phyloP scores from a whole-genome alignment of 23 red algal species.

The Gracilariopsis chorda region DNA sequence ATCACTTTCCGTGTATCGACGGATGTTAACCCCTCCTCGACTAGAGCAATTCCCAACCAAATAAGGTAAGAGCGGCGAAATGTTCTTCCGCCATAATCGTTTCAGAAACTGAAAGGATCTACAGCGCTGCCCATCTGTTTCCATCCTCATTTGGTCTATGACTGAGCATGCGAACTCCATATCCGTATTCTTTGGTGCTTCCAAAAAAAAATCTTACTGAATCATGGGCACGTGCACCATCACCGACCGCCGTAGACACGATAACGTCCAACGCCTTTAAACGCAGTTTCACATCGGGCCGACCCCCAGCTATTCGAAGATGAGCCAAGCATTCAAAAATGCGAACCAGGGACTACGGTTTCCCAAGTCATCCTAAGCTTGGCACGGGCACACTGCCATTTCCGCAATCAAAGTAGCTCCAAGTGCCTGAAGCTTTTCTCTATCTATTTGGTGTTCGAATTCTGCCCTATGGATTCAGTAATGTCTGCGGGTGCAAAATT shows the following conservation, averaged over 20 bases:
- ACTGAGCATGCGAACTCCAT: constrained; percentile 8
- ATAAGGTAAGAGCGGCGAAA: background rate
- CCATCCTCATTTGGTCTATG: constrained; percentile 20
- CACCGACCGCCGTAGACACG: constrained; percentile 11
- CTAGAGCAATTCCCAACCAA: constrained; percentile 17
- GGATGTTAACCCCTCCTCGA: constrained; percentile 35
- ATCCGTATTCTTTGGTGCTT: constrained; percentile 27
- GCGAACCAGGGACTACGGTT: constrained; percentile 11
- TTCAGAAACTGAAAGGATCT: constrained; percentile 23
- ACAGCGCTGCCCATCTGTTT: background rate
- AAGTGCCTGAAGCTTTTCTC: background rate
- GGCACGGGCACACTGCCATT: constrained; percentile 14
- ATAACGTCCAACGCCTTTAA: constrained; percentile 19
- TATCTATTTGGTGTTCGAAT: too few species aligned
- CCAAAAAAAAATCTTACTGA: background rate
- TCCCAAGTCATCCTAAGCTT: constrained; percentile 1
- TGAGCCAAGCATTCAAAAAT: constrained; percentile 48
- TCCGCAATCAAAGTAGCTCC: constrained; percentile 43
- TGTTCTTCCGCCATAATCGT: constrained; percentile 27
- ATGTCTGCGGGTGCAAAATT: too few species aligned
- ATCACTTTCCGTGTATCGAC: constrained; percentile 30
- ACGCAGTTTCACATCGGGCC: background rate
- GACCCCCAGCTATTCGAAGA: background rate
- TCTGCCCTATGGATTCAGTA: too few species aligned
- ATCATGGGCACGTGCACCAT: constrained; percentile 33